Percentiles rank a stretch among this genome's conserved stretches.
phyloP scores from a whole-genome alignment of 169 alveolate species.

The Besnoitia besnoiti region DNA sequence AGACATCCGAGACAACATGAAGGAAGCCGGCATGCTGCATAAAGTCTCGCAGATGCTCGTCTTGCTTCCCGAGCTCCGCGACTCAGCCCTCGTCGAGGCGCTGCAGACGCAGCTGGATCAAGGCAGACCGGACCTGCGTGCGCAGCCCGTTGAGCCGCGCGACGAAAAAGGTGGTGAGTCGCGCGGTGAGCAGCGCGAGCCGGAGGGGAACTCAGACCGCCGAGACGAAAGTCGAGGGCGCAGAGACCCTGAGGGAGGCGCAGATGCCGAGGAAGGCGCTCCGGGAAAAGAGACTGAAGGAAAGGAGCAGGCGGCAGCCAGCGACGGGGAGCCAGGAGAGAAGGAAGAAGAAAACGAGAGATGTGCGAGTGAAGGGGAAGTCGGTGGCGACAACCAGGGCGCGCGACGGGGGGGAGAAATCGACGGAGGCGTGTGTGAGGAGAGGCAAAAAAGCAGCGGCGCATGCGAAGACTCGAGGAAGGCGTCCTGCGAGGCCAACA shows the following conservation, averaged over 20 bases:
- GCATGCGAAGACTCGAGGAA: neutral
- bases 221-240: neutral
- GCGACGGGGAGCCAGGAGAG: neutral
- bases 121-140: neutral
- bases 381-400: neutral
- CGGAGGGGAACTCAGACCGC: neutral
- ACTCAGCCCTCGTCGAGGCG: neutral
- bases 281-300: neutral
- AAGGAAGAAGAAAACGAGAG: neutral
- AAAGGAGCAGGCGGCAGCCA: neutral
- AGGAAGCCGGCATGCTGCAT: neutral
- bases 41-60: neutral
- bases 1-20: constrained; percentile 6
- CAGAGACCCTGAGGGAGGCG: neutral
- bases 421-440: neutral
- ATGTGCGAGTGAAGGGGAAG: neutral
- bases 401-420: neutral
- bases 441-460: neutral
- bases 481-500: neutral
- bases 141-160: neutral
- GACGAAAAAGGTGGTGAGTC: too few species aligned
- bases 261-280: neutral
- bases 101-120: neutral
- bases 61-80: neutral
- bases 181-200: too few species aligned